Percentiles rank a stretch among this genome's conserved stretches.
Conservation (phyloP, 2,329 filamentous ascomycete species). For the Colletotrichum truncatum region DNA sequence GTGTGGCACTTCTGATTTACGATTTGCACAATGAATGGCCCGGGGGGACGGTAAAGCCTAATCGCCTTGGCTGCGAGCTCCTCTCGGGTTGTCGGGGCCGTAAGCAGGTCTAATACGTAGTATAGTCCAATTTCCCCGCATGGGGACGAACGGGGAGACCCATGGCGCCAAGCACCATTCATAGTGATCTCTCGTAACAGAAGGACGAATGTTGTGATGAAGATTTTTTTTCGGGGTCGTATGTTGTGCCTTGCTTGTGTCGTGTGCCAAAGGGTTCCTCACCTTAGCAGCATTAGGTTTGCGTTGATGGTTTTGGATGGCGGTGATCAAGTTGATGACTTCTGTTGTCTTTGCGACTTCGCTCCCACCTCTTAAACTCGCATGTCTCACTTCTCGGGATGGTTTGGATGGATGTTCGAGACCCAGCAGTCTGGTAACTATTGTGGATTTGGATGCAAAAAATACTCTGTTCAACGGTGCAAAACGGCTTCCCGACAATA, state of each 20-base stretch:
- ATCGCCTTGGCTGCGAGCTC: background rate
- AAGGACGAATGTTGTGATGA: background rate
- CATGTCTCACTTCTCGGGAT: background rate
- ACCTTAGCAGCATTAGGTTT: too few relatives aligned
- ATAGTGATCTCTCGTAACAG: conserved; percentile 1
- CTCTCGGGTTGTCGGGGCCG: conserved; percentile 5
- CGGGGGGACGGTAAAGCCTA: background rate
- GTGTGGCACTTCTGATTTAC: too few relatives aligned
- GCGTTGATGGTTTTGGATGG: too few relatives aligned
- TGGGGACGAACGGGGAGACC: background rate
- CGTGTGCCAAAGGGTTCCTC: too few relatives aligned
- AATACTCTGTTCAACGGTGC: background rate
- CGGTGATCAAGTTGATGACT: too few relatives aligned
- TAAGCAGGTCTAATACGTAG: background rate
- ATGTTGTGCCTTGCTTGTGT: too few relatives aligned
- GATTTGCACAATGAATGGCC: conserved; percentile 12
- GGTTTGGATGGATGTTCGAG: background rate
- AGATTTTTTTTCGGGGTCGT: too few relatives aligned
- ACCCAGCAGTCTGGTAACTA: background rate
- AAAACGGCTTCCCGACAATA: background rate
- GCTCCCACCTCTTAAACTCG: too few relatives aligned
- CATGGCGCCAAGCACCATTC: conserved; percentile 9
- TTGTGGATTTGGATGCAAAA: background rate
- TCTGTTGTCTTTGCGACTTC: background rate
- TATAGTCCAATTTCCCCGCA: conserved; percentile 21